These are phyloP conservation scores for Arachnopeziza araneosa DNA, from an alignment of 2,329 filamentous ascomycete species.

Conservation along the genomic window DNA sequence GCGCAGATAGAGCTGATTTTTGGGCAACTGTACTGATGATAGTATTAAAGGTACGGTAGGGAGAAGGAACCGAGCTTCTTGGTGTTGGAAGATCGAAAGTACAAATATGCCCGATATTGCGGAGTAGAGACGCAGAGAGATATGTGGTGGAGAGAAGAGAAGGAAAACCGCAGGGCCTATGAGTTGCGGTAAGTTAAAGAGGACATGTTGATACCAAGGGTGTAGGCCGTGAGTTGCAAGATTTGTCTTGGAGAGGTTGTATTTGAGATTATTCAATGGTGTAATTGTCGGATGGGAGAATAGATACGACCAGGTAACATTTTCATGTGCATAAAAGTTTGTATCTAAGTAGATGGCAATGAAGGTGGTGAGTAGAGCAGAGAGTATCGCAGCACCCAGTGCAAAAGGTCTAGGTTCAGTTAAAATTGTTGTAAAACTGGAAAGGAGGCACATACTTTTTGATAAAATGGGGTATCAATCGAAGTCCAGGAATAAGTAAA, in stretches of 20 bases:
- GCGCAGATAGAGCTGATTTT: constrained; percentile 42
- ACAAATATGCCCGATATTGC: constrained; percentile 66
- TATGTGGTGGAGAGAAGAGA: constrained; percentile 51
- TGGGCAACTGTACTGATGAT: constrained; percentile 65
- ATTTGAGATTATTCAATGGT: constrained; percentile 70
- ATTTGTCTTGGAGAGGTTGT: constrained; percentile 67
- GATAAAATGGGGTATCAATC: constrained; percentile 78
- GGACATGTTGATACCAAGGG: constrained; percentile 70
- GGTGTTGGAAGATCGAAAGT: constrained; percentile 70
- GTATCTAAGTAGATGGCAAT: constrained; percentile 81
- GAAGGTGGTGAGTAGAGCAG: constrained; percentile 61
- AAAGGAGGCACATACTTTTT: constrained; percentile 63
- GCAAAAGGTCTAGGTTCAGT: constrained; percentile 45
- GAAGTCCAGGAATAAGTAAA: constrained; percentile 74
- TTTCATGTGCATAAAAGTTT: constrained; percentile 65
- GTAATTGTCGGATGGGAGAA: constrained; percentile 64
- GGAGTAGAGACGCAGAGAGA: constrained; percentile 62
- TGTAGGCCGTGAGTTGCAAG: constrained; percentile 71
- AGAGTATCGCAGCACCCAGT: constrained; percentile 57
- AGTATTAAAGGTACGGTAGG: constrained; percentile 73
- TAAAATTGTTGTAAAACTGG: constrained; percentile 3
- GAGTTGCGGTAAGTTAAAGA: constrained; percentile 66
- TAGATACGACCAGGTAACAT: constrained; percentile 60
- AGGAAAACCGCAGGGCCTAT: constrained; percentile 64
- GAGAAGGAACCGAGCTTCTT: constrained; percentile 73